These are phyloP conservation scores for Euphrasia arctica DNA, from an alignment of 305 asterid genomes.

Conservation along the genomic window DNA sequence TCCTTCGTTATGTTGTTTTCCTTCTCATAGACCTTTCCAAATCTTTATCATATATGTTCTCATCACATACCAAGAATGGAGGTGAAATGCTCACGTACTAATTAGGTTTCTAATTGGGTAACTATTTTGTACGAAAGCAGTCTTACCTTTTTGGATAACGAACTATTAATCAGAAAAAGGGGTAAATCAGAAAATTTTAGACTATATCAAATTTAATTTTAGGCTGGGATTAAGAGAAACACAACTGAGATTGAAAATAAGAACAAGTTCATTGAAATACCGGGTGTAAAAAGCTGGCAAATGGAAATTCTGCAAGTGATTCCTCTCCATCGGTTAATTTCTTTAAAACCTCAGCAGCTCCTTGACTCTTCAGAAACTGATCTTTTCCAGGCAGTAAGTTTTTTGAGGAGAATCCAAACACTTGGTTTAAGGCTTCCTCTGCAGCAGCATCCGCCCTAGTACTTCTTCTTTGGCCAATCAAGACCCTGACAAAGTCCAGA, in stretches of 20 bases:
- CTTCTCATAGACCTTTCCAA: too few relatives aligned
- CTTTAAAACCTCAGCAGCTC: constrained; percentile 36
- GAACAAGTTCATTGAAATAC: constrained; percentile 36
- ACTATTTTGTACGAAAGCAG: constrained; percentile 12
- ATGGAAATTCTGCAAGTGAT: constrained; percentile 95
- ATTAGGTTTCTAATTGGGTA: constrained; percentile 16
- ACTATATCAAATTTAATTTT: constrained; percentile 21
- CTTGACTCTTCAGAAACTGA: constrained; percentile 34
- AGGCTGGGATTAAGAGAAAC: constrained; percentile 10
- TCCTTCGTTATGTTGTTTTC: too few relatives aligned
- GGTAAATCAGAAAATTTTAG: constrained; percentile 1
- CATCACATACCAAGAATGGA: not conserved
- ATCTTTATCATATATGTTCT: too few relatives aligned
- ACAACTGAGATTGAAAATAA: not conserved
- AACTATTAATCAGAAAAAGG: constrained; percentile 8
- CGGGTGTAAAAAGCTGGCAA: constrained; percentile 86
- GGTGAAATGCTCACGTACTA: not conserved
- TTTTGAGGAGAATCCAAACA: constrained; percentile 49
- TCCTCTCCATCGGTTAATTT: constrained; percentile 72
- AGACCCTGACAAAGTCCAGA: constrained; percentile 79
- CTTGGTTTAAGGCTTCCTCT: constrained; percentile 55
- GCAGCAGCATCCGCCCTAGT: constrained; percentile 64
- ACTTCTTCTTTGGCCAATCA: constrained; percentile 70
- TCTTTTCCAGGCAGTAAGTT: too few relatives aligned
- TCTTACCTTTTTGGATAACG: constrained; percentile 5